phyloP scores from a whole-genome alignment of 768 basidiomycete genomes.

The Lenzites betulinus region DNA sequence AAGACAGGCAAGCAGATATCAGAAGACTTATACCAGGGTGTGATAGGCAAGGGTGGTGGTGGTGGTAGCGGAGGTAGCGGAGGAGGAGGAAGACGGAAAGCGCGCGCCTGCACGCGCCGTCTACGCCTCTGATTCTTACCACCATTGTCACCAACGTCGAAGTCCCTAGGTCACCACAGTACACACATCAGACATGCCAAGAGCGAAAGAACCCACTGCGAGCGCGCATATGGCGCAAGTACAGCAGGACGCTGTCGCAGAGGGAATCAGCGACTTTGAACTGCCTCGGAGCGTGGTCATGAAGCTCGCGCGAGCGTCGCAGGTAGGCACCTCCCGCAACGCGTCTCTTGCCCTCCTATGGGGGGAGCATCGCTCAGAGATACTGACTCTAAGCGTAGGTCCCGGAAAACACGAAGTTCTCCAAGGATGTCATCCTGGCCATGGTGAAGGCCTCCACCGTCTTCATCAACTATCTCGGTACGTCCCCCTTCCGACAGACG shows the following conservation, averaged over 20 bases:
- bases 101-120: conserved; percentile 1
- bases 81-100: no score
- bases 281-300: conserved; percentile 82
- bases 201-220: conserved; percentile 56
- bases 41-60: no score
- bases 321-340: conserved; percentile 49
- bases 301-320: conserved; percentile 76
- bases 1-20: no score
- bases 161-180: neutral
- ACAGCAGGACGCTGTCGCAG: conserved; percentile 78
- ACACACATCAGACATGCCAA: conserved; percentile 53
- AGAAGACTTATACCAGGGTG: no score
- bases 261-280: conserved; percentile 89
- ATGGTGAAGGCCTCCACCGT: conserved; percentile 89
- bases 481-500: conserved; percentile 31
- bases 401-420: conserved; percentile 82
- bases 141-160: neutral
- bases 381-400: conserved; percentile 47
- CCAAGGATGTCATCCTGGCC: conserved; percentile 86
- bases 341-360: neutral
- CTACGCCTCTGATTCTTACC: neutral
- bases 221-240: conserved; percentile 67
- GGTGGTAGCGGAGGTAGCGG: no score
- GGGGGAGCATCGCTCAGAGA: neutral
- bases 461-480: conserved; percentile 93